These are phyloP conservation scores for Penicillium waksmanii DNA, from an alignment of 495 filamentous ascomycete species.

Conservation along the genomic window DNA sequence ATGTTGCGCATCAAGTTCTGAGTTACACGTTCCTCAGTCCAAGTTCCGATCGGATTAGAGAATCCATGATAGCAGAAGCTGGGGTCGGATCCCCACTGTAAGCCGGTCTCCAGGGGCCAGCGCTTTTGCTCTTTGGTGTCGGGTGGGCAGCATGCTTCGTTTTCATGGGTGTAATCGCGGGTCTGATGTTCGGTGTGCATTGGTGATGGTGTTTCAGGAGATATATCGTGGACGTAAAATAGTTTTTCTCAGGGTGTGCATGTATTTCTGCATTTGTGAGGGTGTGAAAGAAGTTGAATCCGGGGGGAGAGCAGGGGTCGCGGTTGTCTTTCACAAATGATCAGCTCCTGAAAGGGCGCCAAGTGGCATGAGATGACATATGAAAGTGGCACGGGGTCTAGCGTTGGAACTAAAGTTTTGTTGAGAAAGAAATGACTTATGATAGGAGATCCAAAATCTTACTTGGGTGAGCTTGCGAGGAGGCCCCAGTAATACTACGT, in stretches of 20 bases:
- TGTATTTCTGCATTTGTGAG: slow-evolving; percentile 5
- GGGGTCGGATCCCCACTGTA: slow-evolving; percentile 34
- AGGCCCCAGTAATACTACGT: slow-evolving; percentile 20
- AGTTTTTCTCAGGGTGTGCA: slow-evolving; percentile 1
- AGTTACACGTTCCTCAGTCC: slow-evolving; percentile 30
- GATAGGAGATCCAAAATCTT: slow-evolving; percentile 2
- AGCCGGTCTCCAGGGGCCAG: slow-evolving; percentile 15
- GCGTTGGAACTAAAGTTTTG: background rate
- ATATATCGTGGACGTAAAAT: background rate
- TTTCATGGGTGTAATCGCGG: background rate
- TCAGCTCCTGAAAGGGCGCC: background rate
- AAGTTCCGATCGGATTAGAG: slow-evolving; percentile 27
- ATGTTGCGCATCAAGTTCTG: slow-evolving; percentile 31
- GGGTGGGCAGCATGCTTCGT: slow-evolving; percentile 1
- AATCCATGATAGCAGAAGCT: slow-evolving; percentile 34
- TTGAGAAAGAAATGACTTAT: background rate
- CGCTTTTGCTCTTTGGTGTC: background rate
- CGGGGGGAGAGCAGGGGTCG: background rate
- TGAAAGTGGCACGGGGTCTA: slow-evolving; percentile 8
- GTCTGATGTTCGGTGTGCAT: background rate
- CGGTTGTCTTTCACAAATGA: background rate
- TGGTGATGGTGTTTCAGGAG: background rate
- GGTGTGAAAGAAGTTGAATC: slow-evolving; percentile 3
- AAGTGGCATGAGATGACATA: slow-evolving; percentile 4
- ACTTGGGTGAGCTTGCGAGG: slow-evolving; percentile 16